Conservation (phyloP, 208 protist genomes). For the Leishmania guyanensis region DNA sequence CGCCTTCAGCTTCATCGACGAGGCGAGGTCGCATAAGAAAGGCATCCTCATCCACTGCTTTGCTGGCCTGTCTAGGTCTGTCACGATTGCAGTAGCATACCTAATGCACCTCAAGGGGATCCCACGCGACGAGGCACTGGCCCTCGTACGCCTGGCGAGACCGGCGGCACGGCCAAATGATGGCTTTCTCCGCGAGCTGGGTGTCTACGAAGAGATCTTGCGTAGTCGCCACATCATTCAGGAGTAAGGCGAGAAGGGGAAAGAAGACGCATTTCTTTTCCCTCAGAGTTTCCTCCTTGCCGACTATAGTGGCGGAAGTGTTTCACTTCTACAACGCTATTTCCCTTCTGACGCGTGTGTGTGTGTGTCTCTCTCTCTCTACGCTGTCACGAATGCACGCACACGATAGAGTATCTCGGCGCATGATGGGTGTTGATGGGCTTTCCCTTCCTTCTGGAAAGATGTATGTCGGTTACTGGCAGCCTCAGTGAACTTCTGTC, state of each 20-base stretch:
- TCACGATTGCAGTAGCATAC: constrained; percentile 82
- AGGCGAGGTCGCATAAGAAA: constrained; percentile 52
- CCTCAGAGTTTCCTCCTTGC: neutral
- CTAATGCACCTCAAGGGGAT: constrained; percentile 75
- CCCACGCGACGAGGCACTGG: constrained; percentile 66
- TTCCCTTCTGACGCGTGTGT: neutral
- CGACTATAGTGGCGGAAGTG: neutral
- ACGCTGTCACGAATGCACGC: neutral
- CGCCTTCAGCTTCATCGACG: constrained; percentile 83
- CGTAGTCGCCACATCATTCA: neutral
- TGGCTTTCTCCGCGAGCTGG: constrained; percentile 69
- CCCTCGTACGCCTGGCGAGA: constrained; percentile 58
- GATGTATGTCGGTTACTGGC: neutral
- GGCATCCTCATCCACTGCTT: constrained; percentile 92
- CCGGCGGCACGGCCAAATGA: constrained; percentile 82
- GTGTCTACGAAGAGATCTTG: constrained; percentile 41
- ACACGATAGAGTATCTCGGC: neutral
- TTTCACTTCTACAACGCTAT: neutral
- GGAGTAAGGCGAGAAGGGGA: neutral
- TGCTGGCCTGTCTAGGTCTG: constrained; percentile 88
- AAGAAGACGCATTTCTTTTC: neutral
- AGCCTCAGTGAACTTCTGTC: neutral
- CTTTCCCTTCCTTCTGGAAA: neutral
- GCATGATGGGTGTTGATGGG: neutral
- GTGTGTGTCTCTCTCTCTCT: neutral